Base-by-base conservation (phyloP, 345 rosid genomes). In the Arabis hirsuta region DNA sequence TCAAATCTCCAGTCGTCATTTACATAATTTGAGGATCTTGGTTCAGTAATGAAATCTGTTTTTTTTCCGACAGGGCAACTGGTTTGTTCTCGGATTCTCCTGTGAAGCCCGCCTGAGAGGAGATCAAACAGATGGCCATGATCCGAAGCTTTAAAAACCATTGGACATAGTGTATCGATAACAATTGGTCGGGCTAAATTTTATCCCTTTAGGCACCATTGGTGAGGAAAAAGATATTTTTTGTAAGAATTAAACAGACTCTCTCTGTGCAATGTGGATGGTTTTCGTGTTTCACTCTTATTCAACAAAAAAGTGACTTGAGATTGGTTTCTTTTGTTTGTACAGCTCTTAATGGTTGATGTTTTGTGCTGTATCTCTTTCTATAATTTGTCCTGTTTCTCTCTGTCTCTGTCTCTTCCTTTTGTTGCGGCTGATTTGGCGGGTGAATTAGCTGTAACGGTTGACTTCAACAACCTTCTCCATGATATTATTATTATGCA, bases 31-130 rank as follows among this genome's bases (percentile, higher is more conserved):
- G 5, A 68, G 12, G 24, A 44, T 19, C 1, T 53, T 70, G 8
- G 62, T 32, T 62, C 10, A 42, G 26, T 54, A 62, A 44, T 60
- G 22, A 73, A 24, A 64, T 55, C 4, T 8, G 8, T 44, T 16
- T 16, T 16, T 44, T 13, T 10, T 88, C 85, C 46, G 55, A 90
- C 73, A 91, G 97, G 90, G 55, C 73, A 57, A 77, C 80, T 48
- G 80, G 80, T 77, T 26, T 51, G 8, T 77, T 16, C 68, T 14
- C 76, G 6, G 80, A 77, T 68, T 60, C 68, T 20, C 58, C 76
- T 12, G 43, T 26, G 57, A 69, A 16, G 16, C 16, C 16, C 16
- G 19, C 67, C 36, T 13, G 67, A 19, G 47, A 57, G 12, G 59
- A 56, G 55, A 70, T 39, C 64, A 63, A 63, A 5, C 65, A 39